These are phyloP conservation scores for Curvularia sp. DNA, from an alignment of 2,329 filamentous ascomycete genomes.

Conservation along the genomic window DNA sequence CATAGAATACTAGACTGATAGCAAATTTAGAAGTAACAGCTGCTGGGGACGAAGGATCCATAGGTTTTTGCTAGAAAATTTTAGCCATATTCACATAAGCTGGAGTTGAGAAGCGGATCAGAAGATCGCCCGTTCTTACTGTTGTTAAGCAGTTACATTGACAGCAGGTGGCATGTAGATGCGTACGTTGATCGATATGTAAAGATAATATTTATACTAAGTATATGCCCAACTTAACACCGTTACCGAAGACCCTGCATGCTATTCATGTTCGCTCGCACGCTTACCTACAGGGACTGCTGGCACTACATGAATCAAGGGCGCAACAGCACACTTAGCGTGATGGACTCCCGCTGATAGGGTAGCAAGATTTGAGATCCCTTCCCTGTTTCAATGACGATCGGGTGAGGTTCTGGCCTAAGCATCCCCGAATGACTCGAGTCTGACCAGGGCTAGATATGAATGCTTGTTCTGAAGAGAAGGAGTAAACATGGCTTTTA, in stretches of 20 bases:
- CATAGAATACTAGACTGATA: slow-evolving; percentile 54
- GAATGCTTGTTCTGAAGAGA: too few species aligned
- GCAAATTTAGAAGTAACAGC: slow-evolving; percentile 54
- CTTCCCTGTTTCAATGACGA: too few species aligned
- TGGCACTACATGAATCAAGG: slow-evolving; percentile 56
- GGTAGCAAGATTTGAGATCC: too few species aligned
- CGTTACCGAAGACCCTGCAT: slow-evolving; percentile 65
- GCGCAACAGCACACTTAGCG: slow-evolving; percentile 60
- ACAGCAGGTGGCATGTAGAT: not conserved
- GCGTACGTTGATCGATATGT: not conserved
- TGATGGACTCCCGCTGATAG: too few species aligned
- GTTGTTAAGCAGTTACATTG: slow-evolving; percentile 53
- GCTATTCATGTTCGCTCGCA: slow-evolving; percentile 64
- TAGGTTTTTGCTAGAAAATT: slow-evolving; percentile 50
- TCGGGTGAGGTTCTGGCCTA: too few species aligned
- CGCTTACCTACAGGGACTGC: slow-evolving; percentile 60
- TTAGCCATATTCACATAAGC: slow-evolving; percentile 46
- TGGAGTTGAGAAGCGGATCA: slow-evolving; percentile 54
- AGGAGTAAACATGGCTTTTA: too few species aligned
- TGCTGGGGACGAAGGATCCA: slow-evolving; percentile 55
- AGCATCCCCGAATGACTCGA: too few species aligned
- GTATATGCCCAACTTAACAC: slow-evolving; percentile 69
- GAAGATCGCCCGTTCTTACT: slow-evolving; percentile 56
- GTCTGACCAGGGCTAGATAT: too few species aligned
- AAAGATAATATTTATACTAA: slow-evolving; percentile 53